Evolutionary conservation across 345 rosid genomes (phyloP).

Genomic region (Aegle marmelos): DNA sequence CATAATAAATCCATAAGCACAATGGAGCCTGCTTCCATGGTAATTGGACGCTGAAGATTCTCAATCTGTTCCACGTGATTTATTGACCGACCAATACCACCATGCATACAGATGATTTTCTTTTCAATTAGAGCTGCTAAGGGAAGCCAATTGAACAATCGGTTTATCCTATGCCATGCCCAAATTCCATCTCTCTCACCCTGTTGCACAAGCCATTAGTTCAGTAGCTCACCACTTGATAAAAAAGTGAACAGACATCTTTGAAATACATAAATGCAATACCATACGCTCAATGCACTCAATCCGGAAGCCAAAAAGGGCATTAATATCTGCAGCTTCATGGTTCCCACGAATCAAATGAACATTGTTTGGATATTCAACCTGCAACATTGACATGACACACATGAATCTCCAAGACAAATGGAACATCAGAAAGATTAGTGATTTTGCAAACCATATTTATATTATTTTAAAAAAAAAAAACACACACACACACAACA

Average conservation of each 20-base stretch:
- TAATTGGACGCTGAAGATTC: conserved; percentile 89
- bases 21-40: conserved; percentile 96
- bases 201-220: conserved; percentile 40
- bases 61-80: conserved; percentile 97
- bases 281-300: conserved; percentile 99
- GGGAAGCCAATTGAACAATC: conserved; percentile 97
- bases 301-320: conserved; percentile 95
- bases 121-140: conserved; percentile 93
- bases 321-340: conserved; percentile 99
- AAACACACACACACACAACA: too few relatives aligned
- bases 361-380: conserved; percentile 82
- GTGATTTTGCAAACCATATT: not conserved
- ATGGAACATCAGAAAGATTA: conserved; percentile 13
- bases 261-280: conserved; percentile 21
- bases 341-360: conserved; percentile 98
- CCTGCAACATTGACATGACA: conserved; percentile 46
- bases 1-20: conserved; percentile 96
- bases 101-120: conserved; percentile 98
- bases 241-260: conserved; percentile 16
- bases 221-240: conserved; percentile 16
- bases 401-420: conserved; percentile 18
- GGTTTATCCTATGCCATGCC: conserved; percentile 97
- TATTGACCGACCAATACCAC: conserved; percentile 98
- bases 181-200: conserved; percentile 99
- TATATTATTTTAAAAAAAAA: not conserved